Conservation (phyloP, 495 filamentous ascomycete species). For the Jackrogersella minutella region DNA sequence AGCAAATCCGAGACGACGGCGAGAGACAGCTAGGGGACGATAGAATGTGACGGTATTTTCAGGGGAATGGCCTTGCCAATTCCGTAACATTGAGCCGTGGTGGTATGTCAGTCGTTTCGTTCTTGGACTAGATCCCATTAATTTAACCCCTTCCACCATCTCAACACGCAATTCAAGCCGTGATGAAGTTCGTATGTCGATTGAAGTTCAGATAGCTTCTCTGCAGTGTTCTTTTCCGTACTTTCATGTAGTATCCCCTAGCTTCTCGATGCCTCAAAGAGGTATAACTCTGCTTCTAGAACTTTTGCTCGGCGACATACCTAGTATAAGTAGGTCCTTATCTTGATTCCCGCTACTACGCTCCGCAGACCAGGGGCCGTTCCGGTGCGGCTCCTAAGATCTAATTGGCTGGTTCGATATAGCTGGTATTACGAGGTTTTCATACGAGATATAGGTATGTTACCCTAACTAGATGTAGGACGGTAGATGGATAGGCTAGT, state of each 20-base stretch:
- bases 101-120: no score
- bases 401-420: neutral
- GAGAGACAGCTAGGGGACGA: no score
- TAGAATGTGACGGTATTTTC: no score
- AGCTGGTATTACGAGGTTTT: neutral
- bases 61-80: no score
- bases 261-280: neutral
- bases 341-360: neutral
- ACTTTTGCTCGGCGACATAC: neutral
- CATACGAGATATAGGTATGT: neutral
- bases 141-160: no score
- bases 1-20: no score
- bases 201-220: no score
- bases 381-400: neutral
- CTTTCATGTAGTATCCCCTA: neutral
- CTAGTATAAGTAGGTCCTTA: neutral
- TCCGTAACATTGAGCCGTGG: no score
- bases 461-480: neutral
- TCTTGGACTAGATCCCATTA: no score
- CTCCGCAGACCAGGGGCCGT: neutral
- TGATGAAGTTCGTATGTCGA: no score
- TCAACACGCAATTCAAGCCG: no score
- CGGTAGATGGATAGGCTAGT: no score
- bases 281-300: neutral
- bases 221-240: neutral